Evolutionary conservation across 805 yeast genomes (phyloP), one percentile per base, ranked within the genome.

Genomic region (Monosporozyma aerobia): DNA sequence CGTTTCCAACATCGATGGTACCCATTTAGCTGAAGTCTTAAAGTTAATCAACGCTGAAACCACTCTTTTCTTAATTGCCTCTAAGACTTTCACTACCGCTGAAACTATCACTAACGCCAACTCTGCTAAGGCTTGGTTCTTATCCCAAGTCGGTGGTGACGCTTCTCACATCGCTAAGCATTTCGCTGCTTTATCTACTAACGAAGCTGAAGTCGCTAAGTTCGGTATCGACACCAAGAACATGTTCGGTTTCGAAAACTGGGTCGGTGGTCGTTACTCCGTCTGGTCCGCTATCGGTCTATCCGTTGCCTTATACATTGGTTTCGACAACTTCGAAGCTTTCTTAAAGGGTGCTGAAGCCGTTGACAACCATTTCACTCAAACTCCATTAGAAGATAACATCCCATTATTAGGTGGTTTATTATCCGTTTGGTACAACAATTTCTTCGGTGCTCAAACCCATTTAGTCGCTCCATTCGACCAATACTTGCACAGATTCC

Each of bases 211-310:
- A 73, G 99, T 94, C 58, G 78, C 84, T 65, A 87, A 88, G 75
- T 94, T 94, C 65, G 99, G 99, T 68, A 94, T 94, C 62, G 98
- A 94, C 77, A 82, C 97, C 69, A 85, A 82, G 71, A 94, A 94
- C 79, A 94, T 94, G 99, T 94, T 94, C 73, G 98, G 95, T 58
- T 94, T 94, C 67, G 97, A 90, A 72, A 85, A 77, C 75, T 94
- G 99, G 99, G 99, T 94, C 59, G 99, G 99, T 68, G 99, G 99
- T 69, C 86, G 99, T 74, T 94, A 94, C 83, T 94, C 99, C n/a
- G 99, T 94, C 57, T 94, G 99, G 99, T 87, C 96, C 44, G 95
- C 99, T 58, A 94, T 94, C 71, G 99, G 99, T 57, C 81, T 94
- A 63, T 87, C 97, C 30, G 92, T 94, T 58, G 95, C 96, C 63